phyloP scores from a whole-genome alignment of 345 rosid species.

The Combretum micranthum region DNA sequence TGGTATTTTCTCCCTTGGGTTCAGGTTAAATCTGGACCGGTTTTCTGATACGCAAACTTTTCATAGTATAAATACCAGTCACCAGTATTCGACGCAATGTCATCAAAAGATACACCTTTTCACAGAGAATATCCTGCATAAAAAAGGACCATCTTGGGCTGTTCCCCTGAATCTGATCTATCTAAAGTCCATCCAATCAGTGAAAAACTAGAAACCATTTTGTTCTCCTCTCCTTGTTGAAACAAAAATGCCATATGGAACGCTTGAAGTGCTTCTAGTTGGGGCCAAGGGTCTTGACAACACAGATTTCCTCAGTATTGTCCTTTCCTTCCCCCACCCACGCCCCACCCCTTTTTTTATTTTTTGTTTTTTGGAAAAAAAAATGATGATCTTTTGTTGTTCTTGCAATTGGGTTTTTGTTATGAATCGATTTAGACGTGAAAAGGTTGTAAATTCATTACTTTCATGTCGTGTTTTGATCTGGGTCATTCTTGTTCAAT shows the following conservation, averaged over 20 bases:
- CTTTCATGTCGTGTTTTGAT: no score
- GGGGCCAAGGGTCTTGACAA: conserved; percentile 35
- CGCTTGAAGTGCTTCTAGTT: conserved; percentile 41
- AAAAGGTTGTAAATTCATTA: no score
- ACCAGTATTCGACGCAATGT: no score
- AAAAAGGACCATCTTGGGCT: no score
- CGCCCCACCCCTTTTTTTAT: background rate
- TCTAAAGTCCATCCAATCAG: background rate
- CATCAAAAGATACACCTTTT: no score
- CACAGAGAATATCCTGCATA: no score
- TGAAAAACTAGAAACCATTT: background rate
- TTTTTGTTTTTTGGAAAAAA: background rate
- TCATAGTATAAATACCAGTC: no score
- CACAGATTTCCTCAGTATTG: conserved; percentile 47
- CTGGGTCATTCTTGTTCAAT: no score
- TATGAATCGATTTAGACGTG: no score
- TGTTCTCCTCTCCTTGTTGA: background rate
- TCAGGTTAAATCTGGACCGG: no score
- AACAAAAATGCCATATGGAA: conserved; percentile 30
- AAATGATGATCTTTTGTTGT: background rate
- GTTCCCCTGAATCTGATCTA: background rate
- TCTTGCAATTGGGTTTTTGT: background rate
- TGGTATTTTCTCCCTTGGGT: no score
- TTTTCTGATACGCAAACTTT: no score
- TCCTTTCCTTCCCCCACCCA: conserved; percentile 6